These are phyloP conservation scores for Pichia membranifaciens DNA, from an alignment of 805 yeast species.

Conservation along the genomic window DNA sequence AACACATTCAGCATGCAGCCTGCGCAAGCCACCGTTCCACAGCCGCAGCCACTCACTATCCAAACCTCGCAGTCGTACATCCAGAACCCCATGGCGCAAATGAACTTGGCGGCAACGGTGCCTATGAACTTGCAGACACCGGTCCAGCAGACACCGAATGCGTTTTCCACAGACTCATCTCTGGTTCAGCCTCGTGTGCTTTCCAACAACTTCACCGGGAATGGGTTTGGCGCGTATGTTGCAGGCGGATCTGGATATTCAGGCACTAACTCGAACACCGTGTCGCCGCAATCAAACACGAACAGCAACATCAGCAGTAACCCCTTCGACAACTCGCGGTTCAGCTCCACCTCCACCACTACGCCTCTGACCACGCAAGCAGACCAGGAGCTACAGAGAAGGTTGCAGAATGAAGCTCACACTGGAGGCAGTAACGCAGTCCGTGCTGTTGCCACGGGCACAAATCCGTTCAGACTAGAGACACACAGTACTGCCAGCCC, in stretches of 20 bases:
- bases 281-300: conserved; percentile 1
- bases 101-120: conserved; percentile 3
- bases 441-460: conserved; percentile 37
- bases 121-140: conserved; percentile 11
- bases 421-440: not conserved
- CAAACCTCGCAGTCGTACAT: not conserved
- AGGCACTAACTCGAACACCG: not conserved
- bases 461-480: conserved; percentile 50
- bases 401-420: conserved; percentile 5
- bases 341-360: conserved; percentile 18
- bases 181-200: conserved; percentile 8
- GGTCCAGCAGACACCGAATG: conserved; percentile 17
- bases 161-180: conserved; percentile 5
- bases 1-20: conserved; percentile 11
- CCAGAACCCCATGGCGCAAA: conserved; percentile 1
- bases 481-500: conserved; percentile 17
- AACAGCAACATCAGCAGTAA: conserved; percentile 18
- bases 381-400: conserved; percentile 10
- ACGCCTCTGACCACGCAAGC: conserved; percentile 18
- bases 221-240: conserved; percentile 46
- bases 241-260: not conserved
- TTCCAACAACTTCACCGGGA: conserved; percentile 38
- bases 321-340: conserved; percentile 27
- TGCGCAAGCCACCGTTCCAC: not conserved
- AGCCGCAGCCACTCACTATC: not conserved